Evolutionary conservation across 129 eudicot genomes (phyloP).

Genomic region (Mikania micrantha): DNA sequence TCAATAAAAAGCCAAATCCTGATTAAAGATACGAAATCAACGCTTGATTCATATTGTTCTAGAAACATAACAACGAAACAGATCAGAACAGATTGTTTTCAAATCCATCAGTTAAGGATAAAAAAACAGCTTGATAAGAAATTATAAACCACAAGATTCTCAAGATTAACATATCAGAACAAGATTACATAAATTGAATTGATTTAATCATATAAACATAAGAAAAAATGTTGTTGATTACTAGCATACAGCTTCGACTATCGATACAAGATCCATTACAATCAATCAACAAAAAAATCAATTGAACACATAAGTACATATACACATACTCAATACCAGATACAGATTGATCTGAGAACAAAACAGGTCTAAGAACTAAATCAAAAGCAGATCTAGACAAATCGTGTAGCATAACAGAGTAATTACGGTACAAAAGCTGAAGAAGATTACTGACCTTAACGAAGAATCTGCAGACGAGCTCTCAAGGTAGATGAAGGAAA

Average conservation of each 20-base stretch:
- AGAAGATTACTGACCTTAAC: conserved; percentile 9
- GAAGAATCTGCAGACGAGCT: conserved; percentile 1
- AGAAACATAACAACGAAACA: not conserved
- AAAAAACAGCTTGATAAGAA: not conserved
- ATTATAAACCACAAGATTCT: not conserved
- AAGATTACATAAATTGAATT: not conserved
- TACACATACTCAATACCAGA: not conserved
- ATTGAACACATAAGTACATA: not conserved
- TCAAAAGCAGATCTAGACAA: not conserved
- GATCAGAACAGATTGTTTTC: not conserved
- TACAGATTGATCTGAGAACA: not conserved
- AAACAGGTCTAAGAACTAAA: not conserved
- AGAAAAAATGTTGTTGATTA: not conserved
- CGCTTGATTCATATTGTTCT: not conserved
- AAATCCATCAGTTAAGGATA: not conserved
- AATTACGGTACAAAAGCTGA: not conserved
- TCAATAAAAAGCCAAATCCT: not conserved
- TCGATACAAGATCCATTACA: not conserved
- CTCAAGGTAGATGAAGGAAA: conserved; percentile 23
- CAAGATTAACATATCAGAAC: not conserved
- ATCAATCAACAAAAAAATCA: not conserved
- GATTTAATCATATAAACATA: not conserved
- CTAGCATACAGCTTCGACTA: not conserved
- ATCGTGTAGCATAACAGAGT: not conserved
- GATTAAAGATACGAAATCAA: not conserved